Conservation (phyloP, 148 eudicot genomes). For the Diospyros kaki region DNA sequence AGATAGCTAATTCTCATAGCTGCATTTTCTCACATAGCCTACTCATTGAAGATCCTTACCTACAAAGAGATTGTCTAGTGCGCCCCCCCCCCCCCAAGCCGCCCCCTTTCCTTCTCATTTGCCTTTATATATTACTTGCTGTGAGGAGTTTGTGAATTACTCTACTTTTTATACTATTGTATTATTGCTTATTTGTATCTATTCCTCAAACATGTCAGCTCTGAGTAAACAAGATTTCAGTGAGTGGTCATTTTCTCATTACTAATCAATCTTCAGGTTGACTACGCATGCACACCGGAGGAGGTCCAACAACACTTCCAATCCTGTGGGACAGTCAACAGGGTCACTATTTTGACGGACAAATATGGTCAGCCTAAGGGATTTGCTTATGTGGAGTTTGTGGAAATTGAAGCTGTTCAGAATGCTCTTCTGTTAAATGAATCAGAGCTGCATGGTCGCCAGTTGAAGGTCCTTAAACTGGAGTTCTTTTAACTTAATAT, state of each 20-base stretch:
- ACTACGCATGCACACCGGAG: conserved; percentile 76
- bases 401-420: conserved; percentile 68
- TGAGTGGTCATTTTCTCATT: background rate
- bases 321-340: conserved; percentile 73
- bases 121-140: background rate
- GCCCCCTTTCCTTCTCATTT: no score
- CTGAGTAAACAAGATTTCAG: background rate
- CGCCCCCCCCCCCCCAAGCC: no score
- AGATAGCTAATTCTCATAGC: background rate
- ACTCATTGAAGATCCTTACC: background rate
- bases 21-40: background rate
- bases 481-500: background rate
- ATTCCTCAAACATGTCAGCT: background rate
- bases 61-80: background rate
- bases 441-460: conserved; percentile 72
- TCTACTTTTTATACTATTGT: background rate
- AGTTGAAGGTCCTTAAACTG: conserved; percentile 42
- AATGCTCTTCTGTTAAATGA: conserved; percentile 54
- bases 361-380: conserved; percentile 77
- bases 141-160: background rate
- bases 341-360: conserved; percentile 70
- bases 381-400: conserved; percentile 71
- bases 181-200: background rate
- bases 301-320: conserved; percentile 81
- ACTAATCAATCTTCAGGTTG: conserved; percentile 37